These are phyloP conservation scores for Pythium insidiosum DNA, from an alignment of 352 stramenopile species.

Conservation along the genomic window DNA sequence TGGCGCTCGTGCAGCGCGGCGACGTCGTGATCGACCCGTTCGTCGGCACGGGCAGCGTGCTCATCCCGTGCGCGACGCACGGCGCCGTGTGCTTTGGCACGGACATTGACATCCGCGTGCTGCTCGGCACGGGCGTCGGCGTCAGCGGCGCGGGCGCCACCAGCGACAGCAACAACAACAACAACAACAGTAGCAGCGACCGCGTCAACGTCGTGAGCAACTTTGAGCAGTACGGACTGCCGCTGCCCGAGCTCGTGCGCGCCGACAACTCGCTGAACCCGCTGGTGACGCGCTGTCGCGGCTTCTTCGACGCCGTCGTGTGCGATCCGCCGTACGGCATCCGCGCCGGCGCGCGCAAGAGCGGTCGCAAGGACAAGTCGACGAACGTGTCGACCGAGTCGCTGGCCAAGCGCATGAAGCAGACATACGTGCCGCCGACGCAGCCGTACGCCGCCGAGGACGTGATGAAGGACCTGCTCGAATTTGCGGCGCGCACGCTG, in stretches of 20 bases:
- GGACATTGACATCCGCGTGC: constrained; percentile 95
- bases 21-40: constrained; percentile 95
- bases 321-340: constrained; percentile 93
- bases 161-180: background rate
- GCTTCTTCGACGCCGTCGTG: constrained; percentile 87
- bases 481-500: constrained; percentile 81
- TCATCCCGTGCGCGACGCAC: constrained; percentile 91
- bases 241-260: constrained; percentile 91
- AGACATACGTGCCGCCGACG: constrained; percentile 94
- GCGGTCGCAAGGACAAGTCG: constrained; percentile 43
- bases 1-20: constrained; percentile 55
- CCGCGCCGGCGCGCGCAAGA: constrained; percentile 91
- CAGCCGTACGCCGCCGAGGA: constrained; percentile 94
- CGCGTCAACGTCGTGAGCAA: constrained; percentile 82
- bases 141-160: constrained; percentile 26
- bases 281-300: constrained; percentile 30
- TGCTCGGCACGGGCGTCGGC: constrained; percentile 86
- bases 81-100: constrained; percentile 92
- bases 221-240: constrained; percentile 91
- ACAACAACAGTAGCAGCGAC: constrained; percentile 1
- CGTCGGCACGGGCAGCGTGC: constrained; percentile 95
- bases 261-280: constrained; percentile 84
- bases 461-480: constrained; percentile 95
- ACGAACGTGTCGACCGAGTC: constrained; percentile 21
- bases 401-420: constrained; percentile 15